Conservation (phyloP, 441 rosid genomes). For the Populus hybrid region DNA sequence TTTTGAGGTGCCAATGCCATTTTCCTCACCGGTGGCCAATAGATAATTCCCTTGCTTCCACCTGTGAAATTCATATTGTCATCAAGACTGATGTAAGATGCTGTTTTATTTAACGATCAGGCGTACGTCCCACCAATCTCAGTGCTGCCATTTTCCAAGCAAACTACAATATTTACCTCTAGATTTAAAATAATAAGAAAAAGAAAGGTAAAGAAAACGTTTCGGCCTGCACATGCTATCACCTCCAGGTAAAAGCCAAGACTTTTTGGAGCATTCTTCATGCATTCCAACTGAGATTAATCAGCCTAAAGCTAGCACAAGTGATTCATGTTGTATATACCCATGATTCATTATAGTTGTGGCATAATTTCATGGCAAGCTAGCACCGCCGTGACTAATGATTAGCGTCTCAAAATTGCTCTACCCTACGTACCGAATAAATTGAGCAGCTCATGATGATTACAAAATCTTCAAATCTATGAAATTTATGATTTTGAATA, state of each 20-base stretch:
- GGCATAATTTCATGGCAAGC: not conserved
- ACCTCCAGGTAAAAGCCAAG: no score
- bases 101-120: not conserved
- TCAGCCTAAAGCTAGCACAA: no score
- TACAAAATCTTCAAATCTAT: not conserved
- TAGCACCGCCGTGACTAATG: not conserved
- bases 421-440: no score
- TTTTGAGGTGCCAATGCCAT: not conserved
- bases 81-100: not conserved
- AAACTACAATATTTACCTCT: not conserved
- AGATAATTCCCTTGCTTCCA: not conserved
- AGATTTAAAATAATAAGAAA: not conserved
- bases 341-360: not conserved
- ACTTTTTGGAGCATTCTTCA: no score
- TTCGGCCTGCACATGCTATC: not conserved
- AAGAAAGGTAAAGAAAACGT: no score
- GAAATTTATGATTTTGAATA: not conserved
- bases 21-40: not conserved
- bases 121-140: not conserved
- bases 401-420: not conserved
- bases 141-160: slow-evolving; percentile 31
- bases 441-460: not conserved
- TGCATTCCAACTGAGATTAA: no score
- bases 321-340: no score
- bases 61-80: not conserved